Evolutionary conservation across 305 asterid species (phyloP).

Genomic region (Fraxinus baroniana): DNA sequence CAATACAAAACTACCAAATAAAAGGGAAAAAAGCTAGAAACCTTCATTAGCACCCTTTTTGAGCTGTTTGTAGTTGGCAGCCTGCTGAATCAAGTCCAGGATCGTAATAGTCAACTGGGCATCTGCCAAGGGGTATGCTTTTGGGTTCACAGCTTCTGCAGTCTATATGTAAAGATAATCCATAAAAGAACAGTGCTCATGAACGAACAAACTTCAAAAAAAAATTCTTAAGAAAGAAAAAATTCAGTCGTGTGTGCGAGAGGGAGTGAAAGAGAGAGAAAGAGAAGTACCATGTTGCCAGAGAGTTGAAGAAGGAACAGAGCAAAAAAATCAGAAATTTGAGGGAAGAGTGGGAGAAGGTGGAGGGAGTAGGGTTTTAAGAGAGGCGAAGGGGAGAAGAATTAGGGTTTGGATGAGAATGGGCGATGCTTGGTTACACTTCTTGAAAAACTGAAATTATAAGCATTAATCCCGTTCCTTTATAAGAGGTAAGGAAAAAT

Average conservation of each 20-base stretch:
- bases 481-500: no score
- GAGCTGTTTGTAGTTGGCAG: slow-evolving; percentile 47
- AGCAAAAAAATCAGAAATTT: background rate
- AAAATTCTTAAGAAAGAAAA: background rate
- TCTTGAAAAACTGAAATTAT: background rate
- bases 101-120: slow-evolving; percentile 46
- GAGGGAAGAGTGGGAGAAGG: background rate
- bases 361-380: background rate
- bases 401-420: background rate
- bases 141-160: slow-evolving; percentile 49
- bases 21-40: background rate
- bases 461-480: background rate
- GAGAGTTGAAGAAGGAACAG: background rate
- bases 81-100: slow-evolving; percentile 47
- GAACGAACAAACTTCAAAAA: background rate
- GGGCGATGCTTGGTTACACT: background rate
- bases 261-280: background rate
- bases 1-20: background rate
- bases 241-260: background rate
- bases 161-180: slow-evolving; percentile 22
- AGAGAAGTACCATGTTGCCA: background rate
- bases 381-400: background rate
- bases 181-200: background rate
- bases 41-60: slow-evolving; percentile 60
- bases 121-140: slow-evolving; percentile 54